These are phyloP conservation scores for Aspergillus sp. DNA, from an alignment of 2,329 filamentous ascomycete species.

Conservation along the genomic window DNA sequence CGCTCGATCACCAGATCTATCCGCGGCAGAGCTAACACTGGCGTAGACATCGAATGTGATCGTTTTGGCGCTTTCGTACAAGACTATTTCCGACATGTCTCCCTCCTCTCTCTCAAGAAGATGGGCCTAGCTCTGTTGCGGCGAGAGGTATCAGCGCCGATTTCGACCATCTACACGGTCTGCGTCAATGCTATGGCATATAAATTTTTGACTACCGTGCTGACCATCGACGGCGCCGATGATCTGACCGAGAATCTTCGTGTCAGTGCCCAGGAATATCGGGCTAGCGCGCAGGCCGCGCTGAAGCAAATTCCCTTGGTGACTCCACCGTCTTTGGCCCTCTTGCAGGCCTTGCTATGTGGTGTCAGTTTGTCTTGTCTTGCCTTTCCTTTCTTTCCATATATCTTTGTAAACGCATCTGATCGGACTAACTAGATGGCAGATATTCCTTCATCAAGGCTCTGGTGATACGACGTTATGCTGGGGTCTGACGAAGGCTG, in stretches of 20 bases:
- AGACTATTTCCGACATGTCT: slow-evolving; percentile 22
- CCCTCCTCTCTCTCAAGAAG: slow-evolving; percentile 15
- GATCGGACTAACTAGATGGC: not conserved
- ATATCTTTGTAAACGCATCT: not conserved
- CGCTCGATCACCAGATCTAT: not conserved
- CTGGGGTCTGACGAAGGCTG: slow-evolving; percentile 18
- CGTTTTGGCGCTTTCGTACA: slow-evolving; percentile 18
- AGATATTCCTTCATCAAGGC: slow-evolving; percentile 23
- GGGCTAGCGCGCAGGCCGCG: slow-evolving; percentile 12
- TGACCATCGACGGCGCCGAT: slow-evolving; percentile 4
- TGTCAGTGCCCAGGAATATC: slow-evolving; percentile 7
- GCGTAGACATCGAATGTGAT: slow-evolving; percentile 16
- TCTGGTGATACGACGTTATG: slow-evolving; percentile 19
- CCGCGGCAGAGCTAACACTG: not conserved
- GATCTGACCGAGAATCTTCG: slow-evolving; percentile 9
- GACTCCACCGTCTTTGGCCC: slow-evolving; percentile 6
- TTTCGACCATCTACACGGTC: slow-evolving; percentile 17
- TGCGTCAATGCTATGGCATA: slow-evolving; percentile 21
- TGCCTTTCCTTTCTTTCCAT: not conserved
- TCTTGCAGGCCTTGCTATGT: slow-evolving; percentile 18
- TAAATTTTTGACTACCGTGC: slow-evolving; percentile 21
- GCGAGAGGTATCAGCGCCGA: slow-evolving; percentile 5
- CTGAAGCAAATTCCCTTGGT: slow-evolving; percentile 18
- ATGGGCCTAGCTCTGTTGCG: slow-evolving; percentile 20
- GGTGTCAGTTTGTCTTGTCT: slow-evolving; percentile 7